These are phyloP conservation scores for Moesziomyces sp. DNA, from an alignment of 1,284 basidiomycete species.

Conservation along the genomic window DNA sequence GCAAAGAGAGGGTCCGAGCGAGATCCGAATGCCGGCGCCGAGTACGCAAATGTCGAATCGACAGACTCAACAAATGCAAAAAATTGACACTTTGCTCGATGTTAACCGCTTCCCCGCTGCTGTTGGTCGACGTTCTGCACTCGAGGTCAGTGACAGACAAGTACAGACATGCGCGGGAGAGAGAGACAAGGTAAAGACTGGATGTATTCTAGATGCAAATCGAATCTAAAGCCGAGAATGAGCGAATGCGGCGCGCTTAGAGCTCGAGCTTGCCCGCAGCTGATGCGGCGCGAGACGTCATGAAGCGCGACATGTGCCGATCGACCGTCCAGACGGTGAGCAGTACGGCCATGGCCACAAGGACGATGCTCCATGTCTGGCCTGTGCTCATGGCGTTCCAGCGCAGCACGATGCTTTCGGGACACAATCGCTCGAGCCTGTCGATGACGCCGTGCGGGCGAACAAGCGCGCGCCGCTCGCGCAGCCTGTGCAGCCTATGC, in stretches of 20 bases:
- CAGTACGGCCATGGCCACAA: slow-evolving; percentile 14
- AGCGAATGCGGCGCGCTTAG: neutral
- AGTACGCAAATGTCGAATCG: no score
- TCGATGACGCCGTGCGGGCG: slow-evolving; percentile 8
- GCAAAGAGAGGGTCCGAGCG: slow-evolving; percentile 1
- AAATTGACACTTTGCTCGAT: no score
- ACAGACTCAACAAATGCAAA: neutral
- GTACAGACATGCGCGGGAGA: no score
- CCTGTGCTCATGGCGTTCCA: slow-evolving; percentile 15
- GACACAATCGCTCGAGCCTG: slow-evolving; percentile 6
- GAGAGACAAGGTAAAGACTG: neutral
- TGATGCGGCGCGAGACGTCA: slow-evolving; percentile 2
- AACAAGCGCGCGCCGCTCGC: slow-evolving; percentile 8
- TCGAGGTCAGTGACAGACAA: no score
- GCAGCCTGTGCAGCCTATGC: slow-evolving; percentile 10
- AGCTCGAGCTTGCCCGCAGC: slow-evolving; percentile 1
- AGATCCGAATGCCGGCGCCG: slow-evolving; percentile 4
- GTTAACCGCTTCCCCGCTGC: no score
- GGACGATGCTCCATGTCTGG: slow-evolving; percentile 19
- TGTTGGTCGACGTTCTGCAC: neutral
- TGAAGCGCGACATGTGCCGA: slow-evolving; percentile 17
- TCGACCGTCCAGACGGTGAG: slow-evolving; percentile 23
- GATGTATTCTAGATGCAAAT: neutral
- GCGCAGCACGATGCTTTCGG: slow-evolving; percentile 21
- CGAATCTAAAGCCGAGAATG: neutral